These are phyloP conservation scores for Cutaneotrichosporon dermatis DNA, from an alignment of 1,284 basidiomycete genomes.

Conservation along the genomic window DNA sequence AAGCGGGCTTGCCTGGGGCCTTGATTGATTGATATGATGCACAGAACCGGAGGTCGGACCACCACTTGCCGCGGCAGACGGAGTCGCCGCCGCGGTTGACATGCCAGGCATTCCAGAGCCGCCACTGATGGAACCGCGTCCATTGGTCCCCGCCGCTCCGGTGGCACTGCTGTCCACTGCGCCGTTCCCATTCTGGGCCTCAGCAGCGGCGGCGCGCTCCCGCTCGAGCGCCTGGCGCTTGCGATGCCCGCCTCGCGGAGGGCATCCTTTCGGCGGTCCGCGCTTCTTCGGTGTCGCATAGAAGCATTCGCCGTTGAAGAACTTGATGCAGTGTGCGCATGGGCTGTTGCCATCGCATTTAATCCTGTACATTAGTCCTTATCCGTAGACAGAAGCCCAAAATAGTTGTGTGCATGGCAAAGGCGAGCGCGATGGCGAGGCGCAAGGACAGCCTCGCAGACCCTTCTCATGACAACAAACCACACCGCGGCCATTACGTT, in stretches of 20 bases:
- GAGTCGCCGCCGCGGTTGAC: too few species aligned
- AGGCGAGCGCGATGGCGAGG: not conserved
- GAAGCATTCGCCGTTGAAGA: constrained; percentile 18
- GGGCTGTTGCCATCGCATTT: constrained; percentile 20
- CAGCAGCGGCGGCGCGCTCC: not conserved
- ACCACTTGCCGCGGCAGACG: too few species aligned
- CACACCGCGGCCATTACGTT: not conserved
- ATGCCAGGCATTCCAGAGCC: too few species aligned
- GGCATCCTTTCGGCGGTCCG: constrained; percentile 19
- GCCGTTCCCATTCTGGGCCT: not conserved
- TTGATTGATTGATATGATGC: too few species aligned
- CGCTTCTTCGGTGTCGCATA: constrained; percentile 18
- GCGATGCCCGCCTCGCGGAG: constrained; percentile 13
- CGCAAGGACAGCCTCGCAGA: not conserved
- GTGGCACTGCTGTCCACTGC: not conserved
- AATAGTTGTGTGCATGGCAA: not conserved
- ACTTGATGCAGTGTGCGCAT: constrained; percentile 17
- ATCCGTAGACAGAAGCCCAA: not conserved
- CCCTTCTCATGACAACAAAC: not conserved
- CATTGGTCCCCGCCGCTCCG: not conserved
- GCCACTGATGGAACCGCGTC: too few species aligned
- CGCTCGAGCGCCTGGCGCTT: constrained; percentile 7
- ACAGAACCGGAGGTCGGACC: too few species aligned
- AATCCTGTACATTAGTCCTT: constrained; percentile 18
- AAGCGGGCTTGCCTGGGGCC: too few species aligned